Conservation (phyloP, 108 stramenopile genomes). For the Stephanodiscus minutulus region DNA sequence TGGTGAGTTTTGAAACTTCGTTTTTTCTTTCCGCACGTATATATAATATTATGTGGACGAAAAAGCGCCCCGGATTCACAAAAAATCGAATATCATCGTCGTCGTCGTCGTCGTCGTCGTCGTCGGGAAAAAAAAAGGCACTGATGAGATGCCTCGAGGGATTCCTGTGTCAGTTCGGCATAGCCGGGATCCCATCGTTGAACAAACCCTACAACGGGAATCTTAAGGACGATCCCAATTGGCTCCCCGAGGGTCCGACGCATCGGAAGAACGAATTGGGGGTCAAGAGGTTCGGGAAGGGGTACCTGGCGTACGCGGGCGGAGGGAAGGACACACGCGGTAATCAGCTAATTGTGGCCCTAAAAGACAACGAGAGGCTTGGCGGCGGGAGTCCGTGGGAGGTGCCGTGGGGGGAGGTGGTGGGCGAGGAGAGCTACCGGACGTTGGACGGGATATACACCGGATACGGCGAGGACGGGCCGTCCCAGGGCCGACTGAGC, state of each 20-base stretch:
- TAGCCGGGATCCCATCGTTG: constrained; percentile 58
- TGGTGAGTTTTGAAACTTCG: constrained; percentile 16
- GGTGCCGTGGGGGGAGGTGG: constrained; percentile 69
- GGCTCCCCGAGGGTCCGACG: constrained; percentile 76
- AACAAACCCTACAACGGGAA: constrained; percentile 45
- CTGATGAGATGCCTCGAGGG: constrained; percentile 79
- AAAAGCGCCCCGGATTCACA: no score
- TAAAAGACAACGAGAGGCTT: constrained; percentile 53
- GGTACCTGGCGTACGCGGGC: constrained; percentile 81
- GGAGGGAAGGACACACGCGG: constrained; percentile 59
- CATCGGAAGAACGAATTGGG: constrained; percentile 65
- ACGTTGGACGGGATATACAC: constrained; percentile 60
- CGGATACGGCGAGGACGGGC: constrained; percentile 68
- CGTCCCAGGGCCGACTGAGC: constrained; percentile 45
- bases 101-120: no score
- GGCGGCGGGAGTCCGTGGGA: constrained; percentile 86
- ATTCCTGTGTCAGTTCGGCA: constrained; percentile 89
- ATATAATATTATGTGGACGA: no score
- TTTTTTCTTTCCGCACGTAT: not conserved
- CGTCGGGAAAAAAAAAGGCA: no score
- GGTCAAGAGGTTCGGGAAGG: constrained; percentile 73
- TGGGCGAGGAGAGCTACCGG: constrained; percentile 55
- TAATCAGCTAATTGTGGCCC: constrained; percentile 75
- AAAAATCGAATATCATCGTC: not conserved
- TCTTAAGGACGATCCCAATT: constrained; percentile 76